Evolutionary conservation across 2,329 filamentous ascomycete species (phyloP), one percentile per base, ranked within the genome.

Genomic region (Esteya vermicola): DNA sequence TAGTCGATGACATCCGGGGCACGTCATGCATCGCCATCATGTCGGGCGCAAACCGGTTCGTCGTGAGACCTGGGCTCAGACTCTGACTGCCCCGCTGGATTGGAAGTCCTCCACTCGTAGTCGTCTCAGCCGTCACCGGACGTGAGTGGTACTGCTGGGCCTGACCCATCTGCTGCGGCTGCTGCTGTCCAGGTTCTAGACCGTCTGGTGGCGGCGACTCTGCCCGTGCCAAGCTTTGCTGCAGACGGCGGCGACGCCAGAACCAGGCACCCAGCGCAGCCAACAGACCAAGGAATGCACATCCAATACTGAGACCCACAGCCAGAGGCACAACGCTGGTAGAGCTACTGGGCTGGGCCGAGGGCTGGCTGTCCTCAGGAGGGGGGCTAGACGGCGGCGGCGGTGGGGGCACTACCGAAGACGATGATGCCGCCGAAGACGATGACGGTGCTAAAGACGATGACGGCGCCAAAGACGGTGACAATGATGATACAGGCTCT

Each of bases 1-100:
- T 38, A 1, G 40, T 25, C 1, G 43, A 40, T 20, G 45, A 42
- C 6, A 39, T 33, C 6, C 38, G 40, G n/a, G 42, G 41, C 25
- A 48, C 31, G 19, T 40, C 36, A 13, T 48, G 47, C 45, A 47
- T 47, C 10, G 47, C 45, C 16, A 47, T 43, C 12, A 39, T 35
- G 16, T 47, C 47, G 1, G 42, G 21, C 1, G 36, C 25, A 26
- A 45, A 47, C 2, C 40, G 45, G 26, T 27, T 28, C 8, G 20
- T 23, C 12, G 33, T 23, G 16, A 36, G 25, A 14, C 28, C 28
- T 4, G 28, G 28, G 28, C 18, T 16, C 12, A 16, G 28, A 32
- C 21, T 27, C 25, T 21, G 31, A 13, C n/a, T 31, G 36, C 23
- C 37, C 10, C 38, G 25, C 3, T 42, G 25, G 33, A 33, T 43